Evolutionary conservation across 495 filamentous ascomycete species (phyloP).

Genomic region (Talaromyces liani): DNA sequence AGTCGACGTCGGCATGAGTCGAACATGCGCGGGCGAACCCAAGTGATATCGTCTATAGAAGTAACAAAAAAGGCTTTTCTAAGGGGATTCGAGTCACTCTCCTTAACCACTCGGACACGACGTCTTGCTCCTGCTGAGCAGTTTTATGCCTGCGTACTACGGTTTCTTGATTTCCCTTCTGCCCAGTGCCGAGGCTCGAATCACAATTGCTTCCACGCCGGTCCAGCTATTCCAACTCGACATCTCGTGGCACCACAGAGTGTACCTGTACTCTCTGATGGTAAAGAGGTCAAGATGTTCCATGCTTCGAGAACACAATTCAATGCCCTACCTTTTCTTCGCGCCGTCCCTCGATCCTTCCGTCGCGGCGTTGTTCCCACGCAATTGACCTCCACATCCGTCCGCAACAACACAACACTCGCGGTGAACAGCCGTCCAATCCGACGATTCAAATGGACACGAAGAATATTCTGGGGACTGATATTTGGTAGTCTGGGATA

Average conservation of each 20-base stretch:
- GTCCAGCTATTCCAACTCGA: neutral
- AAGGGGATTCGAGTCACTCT: too few relatives aligned
- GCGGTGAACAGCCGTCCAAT: constrained; percentile 11
- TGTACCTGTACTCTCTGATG: neutral
- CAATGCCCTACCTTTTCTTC: neutral
- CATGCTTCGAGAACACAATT: neutral
- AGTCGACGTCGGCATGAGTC: too few relatives aligned
- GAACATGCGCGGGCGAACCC: too few relatives aligned
- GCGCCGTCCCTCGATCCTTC: neutral
- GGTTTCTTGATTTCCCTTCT: neutral
- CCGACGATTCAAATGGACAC: constrained; percentile 27
- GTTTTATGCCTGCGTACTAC: too few relatives aligned
- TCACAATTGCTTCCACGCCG: neutral
- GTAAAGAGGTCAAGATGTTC: neutral
- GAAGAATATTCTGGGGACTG: constrained; percentile 27
- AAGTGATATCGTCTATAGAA: too few relatives aligned
- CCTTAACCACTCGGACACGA: too few relatives aligned
- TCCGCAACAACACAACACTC: constrained; percentile 19
- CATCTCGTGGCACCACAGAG: neutral
- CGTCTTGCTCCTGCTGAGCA: too few relatives aligned
- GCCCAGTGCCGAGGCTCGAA: neutral
- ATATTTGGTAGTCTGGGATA: constrained; percentile 31
- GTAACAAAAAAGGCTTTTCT: too few relatives aligned
- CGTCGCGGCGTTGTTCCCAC: constrained; percentile 4
- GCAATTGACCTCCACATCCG: constrained; percentile 4